phyloP scores from a whole-genome alignment of 306 rosid genomes.

The Urtica urens region DNA sequence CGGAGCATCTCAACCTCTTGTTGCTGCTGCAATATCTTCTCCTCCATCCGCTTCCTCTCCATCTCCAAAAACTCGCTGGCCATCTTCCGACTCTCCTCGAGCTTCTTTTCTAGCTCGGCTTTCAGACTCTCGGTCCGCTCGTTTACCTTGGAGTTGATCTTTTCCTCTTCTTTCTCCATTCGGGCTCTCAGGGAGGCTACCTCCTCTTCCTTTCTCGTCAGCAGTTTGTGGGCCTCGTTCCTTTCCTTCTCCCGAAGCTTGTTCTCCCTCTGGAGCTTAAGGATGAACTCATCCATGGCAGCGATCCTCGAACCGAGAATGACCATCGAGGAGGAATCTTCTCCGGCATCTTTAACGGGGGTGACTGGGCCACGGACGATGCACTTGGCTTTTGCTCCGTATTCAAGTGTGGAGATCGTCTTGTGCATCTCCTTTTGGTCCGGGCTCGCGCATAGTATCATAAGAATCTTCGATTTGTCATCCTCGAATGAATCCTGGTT shows the following conservation, averaged over 20 bases:
- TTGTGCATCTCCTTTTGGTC: conserved; percentile 93
- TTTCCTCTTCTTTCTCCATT: conserved; percentile 62
- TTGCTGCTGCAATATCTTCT: conserved; percentile 72
- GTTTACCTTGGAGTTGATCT: conserved; percentile 64
- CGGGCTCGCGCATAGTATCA: conserved; percentile 95
- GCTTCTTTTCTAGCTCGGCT: conserved; percentile 70
- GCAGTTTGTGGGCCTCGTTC: conserved; percentile 69
- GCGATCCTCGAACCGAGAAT: conserved; percentile 85
- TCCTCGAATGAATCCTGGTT: conserved; percentile 95
- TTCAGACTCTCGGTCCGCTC: conserved; percentile 52
- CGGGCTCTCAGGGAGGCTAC: conserved; percentile 55
- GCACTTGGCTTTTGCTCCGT: conserved; percentile 97
- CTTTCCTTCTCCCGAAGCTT: conserved; percentile 70
- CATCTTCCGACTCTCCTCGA: conserved; percentile 86
- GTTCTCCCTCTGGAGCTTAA: conserved; percentile 82
- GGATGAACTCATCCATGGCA: conserved; percentile 87
- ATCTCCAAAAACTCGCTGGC: conserved; percentile 75
- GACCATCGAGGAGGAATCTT: conserved; percentile 74
- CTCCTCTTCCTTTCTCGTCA: conserved; percentile 77
- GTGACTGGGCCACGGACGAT: conserved; percentile 89
- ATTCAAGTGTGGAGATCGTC: conserved; percentile 93
- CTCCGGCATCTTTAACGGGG: conserved; percentile 53
- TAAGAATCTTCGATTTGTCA: conserved; percentile 81
- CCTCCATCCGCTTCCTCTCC: conserved; percentile 95
- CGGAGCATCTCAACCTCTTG: conserved; percentile 82